Base-by-base conservation (phyloP, 768 basidiomycete genomes). In the Termitomyces sp. region DNA sequence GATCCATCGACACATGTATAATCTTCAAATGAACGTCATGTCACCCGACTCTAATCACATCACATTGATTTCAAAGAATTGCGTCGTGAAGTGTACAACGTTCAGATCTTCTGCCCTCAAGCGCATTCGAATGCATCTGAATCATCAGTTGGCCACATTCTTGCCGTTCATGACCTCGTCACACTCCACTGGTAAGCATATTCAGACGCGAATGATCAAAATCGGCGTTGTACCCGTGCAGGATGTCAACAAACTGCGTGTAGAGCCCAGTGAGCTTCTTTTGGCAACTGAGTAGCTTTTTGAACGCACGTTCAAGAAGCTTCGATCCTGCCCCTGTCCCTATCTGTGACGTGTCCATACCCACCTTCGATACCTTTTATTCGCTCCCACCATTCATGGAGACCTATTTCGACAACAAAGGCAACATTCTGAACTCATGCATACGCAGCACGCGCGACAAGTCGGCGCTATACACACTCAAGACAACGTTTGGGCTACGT, bases 361-460 rank as follows among this genome's bases (percentile, higher is more conserved):
- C 8, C 37, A 24, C 21, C 34, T n/a, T 32, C 5, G 28, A 14
- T 1, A 15, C 42, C 42, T 51, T 17, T 17, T 22, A 50, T 42
- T 56, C 30, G 28, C 22, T 22, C 51, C 9, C 10, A n/a, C 11
- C 22, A 15, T 22, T 21, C 42, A 82, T 82, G 79, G 78, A 81
- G 60, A 78, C 71, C n/a, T 66, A 65, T 15, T 78, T 82, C 60
- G 77, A 79, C 64, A 79, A 79, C 70, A 74, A 76, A 54, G 68
- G 68, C 50, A 79, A 82, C 64, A 67, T 80, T 19, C 71, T 80
- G 28, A 72, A 75, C 45, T 74, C 77, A 8, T 65, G 69, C 26
- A 70, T 82, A 53, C 71, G 71, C 19, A 67, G 74, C 11, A 59
- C 67, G 1, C 74, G 77, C 58, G 79, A 80, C 58, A 66, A 74